Percentiles rank a stretch among this genome's conserved stretches.
These are phyloP conservation scores for Polyporus tsugae DNA, from an alignment of 1,284 basidiomycete species.

Conservation along the genomic window DNA sequence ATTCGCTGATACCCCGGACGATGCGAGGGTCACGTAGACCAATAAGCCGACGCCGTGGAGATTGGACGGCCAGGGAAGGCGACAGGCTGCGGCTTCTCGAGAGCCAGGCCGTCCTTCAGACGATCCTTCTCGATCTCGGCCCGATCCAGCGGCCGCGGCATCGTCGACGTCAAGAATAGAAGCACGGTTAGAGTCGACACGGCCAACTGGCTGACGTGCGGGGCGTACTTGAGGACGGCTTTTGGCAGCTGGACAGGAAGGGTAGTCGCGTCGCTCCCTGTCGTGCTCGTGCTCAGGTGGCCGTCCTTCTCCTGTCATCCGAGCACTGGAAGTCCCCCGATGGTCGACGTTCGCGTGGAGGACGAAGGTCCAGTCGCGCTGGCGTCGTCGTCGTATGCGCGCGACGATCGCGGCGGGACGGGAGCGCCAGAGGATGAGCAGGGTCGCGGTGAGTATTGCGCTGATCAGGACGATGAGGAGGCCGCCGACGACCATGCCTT, in stretches of 20 bases:
- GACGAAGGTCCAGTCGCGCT: constrained; percentile 2
- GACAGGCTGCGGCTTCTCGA: constrained; percentile 1
- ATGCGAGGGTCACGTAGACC: constrained; percentile 4
- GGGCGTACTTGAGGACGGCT: constrained; percentile 10
- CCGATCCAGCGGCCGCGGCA: constrained; percentile 29
- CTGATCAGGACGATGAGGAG: constrained; percentile 33
- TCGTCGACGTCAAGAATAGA: constrained; percentile 31
- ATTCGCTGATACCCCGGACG: background rate
- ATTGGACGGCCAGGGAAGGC: background rate
- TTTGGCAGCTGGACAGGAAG: constrained; percentile 4
- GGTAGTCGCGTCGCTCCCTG: constrained; percentile 12
- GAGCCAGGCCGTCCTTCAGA: background rate
- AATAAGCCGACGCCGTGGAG: background rate
- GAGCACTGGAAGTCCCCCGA: background rate
- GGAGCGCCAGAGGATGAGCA: constrained; percentile 36
- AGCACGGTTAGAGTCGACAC: constrained; percentile 30
- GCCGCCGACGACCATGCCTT: constrained; percentile 36
- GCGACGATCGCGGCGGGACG: constrained; percentile 25
- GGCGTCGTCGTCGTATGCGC: constrained; percentile 12
- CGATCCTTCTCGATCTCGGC: constrained; percentile 22
- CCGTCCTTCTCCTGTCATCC: background rate
- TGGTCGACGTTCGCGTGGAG: constrained; percentile 8
- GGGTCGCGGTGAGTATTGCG: constrained; percentile 33
- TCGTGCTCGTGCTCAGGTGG: constrained; percentile 5
- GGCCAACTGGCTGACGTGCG: constrained; percentile 17